Base-by-base conservation (phyloP, 208 protist species). In the Leptomonas seymouri region DNA sequence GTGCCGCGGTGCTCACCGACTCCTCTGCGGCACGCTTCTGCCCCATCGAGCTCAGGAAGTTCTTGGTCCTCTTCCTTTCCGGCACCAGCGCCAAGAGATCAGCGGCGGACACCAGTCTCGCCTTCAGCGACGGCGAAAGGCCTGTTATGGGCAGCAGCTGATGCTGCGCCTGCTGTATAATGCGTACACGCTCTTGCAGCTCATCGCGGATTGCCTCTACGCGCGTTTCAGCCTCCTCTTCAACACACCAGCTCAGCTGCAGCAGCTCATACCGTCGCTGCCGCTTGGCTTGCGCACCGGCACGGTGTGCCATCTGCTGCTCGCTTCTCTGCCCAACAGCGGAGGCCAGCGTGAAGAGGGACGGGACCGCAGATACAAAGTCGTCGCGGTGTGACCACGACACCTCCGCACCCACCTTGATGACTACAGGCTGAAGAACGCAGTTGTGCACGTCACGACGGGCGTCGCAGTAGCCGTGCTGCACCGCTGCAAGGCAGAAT, bases 311-410 rank as follows among this genome's bases (percentile, higher is more conserved):
- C 44, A 83, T 76, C 41, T 67, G 74, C 15, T 42, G 27, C 74
- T 95, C 90, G 65, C 89, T 85, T 25, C 82, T 78, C 65, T 86
- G 76, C n/a, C 90, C 90, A 0, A 74, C 76, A 3, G 78, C 57
- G 3, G 84, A 88, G 34, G 48, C 20, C 58, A 71, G 60, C 6
- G 79, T 64, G 36, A 80, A 62, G 18, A 95, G 78, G 5, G 90
- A 95, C 8, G 90, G 86, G 7, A 87, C 67, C 49, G 62, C 53
- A 21, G 78, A 84, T 21, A 84, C 67, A 53, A 89, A 90, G 55
- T 46, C 63, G 30, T 87, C 64, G 42, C 85, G 82, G 27, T 77
- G 61, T 9, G 54, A 21, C 18, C 78, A 67, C 28, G 66, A 34
- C 48, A 87, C 80, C 67, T 78, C 80, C 3, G 56, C 74, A 3